Conservation (phyloP, 2,329 filamentous ascomycete genomes). For the Sporothrix phasma region DNA sequence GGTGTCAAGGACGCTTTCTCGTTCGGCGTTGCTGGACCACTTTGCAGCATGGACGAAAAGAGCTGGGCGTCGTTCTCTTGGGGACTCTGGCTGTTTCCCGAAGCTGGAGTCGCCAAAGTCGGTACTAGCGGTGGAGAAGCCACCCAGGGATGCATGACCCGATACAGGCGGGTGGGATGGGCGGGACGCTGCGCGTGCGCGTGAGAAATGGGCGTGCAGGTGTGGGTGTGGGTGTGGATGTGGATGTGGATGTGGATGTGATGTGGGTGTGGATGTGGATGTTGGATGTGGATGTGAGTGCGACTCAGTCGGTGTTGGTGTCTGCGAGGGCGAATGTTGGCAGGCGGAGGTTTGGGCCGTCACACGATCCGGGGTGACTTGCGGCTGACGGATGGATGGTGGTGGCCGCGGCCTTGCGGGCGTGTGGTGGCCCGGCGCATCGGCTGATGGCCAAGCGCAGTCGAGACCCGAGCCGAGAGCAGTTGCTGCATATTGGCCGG, state of each 20-base stretch:
- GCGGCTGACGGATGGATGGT: neutral
- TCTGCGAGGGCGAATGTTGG: neutral
- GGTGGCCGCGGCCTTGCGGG: neutral
- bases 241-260: neutral
- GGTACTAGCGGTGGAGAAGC: neutral
- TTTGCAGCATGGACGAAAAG: conserved; percentile 13
- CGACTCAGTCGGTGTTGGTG: neutral
- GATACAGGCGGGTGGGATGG: neutral
- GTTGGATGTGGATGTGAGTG: neutral
- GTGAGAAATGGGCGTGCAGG: neutral
- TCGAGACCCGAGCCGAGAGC: conserved; percentile 20
- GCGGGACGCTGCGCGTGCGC: neutral
- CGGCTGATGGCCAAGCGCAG: conserved; percentile 19
- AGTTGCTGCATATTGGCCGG: conserved; percentile 22
- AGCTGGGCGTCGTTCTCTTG: neutral
- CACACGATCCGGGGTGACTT: neutral
- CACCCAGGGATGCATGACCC: neutral
- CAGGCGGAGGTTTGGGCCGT: neutral
- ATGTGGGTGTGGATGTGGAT: neutral
- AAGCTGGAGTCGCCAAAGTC: conserved; percentile 1
- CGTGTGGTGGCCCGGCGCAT: neutral
- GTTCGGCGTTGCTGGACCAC: conserved; percentile 13
- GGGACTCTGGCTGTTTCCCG: conserved; percentile 1
- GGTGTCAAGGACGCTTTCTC: neutral
- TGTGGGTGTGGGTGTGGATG: neutral